Base-by-base conservation (phyloP, 2,329 filamentous ascomycete genomes). In the Fusarium gaditjirri region DNA sequence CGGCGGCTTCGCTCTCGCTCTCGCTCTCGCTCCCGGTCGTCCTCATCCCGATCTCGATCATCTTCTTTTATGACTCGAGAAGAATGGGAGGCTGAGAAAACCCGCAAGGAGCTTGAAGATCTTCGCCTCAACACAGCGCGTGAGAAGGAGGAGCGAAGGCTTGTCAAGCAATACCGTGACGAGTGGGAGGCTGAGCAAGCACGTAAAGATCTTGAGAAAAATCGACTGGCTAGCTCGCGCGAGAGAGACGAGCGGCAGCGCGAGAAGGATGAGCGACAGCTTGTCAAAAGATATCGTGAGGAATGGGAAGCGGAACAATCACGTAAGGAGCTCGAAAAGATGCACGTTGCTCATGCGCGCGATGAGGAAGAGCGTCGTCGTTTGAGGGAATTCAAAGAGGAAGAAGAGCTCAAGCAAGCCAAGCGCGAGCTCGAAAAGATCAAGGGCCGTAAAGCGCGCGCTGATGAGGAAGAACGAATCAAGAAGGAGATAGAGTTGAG, bases 401-500 rank as follows among this genome's bases (percentile, higher is more conserved):
- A 86, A 44, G 84, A 86, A 23, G 86, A 89, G 74, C 82, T 89
- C 33, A 83, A 84, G 59, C 83, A 81, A 6, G 84, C 84, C 43
- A 86, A 86, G 77, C 80, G 80, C 41, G 86, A 86, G 77, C 79
- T 88, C 3, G 83, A 86, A 33, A 80, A 82, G 27, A 85, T 86
- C 66, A 86, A 82, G 65, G 76, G 78, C n/a, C 80, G 80, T 23
- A 82, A 86, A 70, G 82, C 84, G n/a, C 83, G 82, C 27, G 82
- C 82, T n/a, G 84, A 84, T 72, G 84, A 86, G 71, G 83, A 87
- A 76, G 82, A 82, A 60, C 84, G 86, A 27, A 84, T 90, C 60
- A 87, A 85, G 77, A 83, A 84, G 73, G 85, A 88, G 70, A 78
- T 88, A 63, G 82, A 83, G 43, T 77, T 84, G 58, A 87, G 87